Evolutionary conservation across 2,329 filamentous ascomycete genomes (phyloP).

Genomic region (Colletotrichum paranaense): DNA sequence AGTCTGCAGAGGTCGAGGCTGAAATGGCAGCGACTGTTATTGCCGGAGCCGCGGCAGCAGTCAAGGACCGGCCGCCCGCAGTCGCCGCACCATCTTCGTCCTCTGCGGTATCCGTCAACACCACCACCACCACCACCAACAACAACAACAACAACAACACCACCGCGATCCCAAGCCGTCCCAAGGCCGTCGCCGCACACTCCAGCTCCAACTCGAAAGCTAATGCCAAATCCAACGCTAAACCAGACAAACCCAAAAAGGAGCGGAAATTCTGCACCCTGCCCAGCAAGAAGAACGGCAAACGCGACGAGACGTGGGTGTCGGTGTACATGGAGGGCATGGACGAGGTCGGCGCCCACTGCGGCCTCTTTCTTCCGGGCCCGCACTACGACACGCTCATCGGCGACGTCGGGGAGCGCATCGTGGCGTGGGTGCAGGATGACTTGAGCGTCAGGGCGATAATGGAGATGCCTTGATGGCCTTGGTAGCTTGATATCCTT

Average conservation of each 20-base stretch:
- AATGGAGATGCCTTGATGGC: slow-evolving; percentile 40
- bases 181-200: background rate
- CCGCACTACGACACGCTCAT: slow-evolving; percentile 81
- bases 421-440: slow-evolving; percentile 77
- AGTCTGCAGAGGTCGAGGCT: slow-evolving; percentile 19
- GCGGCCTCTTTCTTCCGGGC: slow-evolving; percentile 80
- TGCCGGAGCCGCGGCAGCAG: slow-evolving; percentile 20
- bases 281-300: slow-evolving; percentile 65
- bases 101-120: slow-evolving; percentile 14
- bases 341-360: slow-evolving; percentile 88
- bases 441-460: slow-evolving; percentile 61
- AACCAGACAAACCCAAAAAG: slow-evolving; percentile 55
- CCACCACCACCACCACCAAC: too few relatives aligned
- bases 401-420: slow-evolving; percentile 75
- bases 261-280: slow-evolving; percentile 84
- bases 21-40: background rate
- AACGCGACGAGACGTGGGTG: slow-evolving; percentile 79
- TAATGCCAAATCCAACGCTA: slow-evolving; percentile 30
- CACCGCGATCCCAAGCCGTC: background rate
- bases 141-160: background rate
- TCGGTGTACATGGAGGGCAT: slow-evolving; percentile 84
- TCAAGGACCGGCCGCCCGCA: slow-evolving; percentile 2
- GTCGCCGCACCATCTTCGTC: slow-evolving; percentile 5
- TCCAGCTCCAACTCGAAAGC: background rate
- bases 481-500: background rate